These are phyloP conservation scores for Mucor sp. DNA, from an alignment of 371 early-diverging fungal species.

Conservation along the genomic window DNA sequence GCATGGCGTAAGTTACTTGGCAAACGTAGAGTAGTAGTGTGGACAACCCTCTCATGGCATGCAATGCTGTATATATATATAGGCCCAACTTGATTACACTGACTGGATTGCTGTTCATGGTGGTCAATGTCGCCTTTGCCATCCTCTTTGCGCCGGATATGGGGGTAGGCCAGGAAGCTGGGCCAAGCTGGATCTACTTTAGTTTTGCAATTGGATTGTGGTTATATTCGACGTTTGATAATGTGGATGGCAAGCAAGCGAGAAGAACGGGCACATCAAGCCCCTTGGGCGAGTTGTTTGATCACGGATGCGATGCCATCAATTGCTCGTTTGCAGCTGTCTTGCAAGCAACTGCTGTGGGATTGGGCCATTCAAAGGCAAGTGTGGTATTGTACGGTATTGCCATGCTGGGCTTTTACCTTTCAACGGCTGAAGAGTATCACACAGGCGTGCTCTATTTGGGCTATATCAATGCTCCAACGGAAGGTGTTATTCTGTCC, in stretches of 20 bases:
- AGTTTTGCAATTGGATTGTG: slow-evolving; percentile 87
- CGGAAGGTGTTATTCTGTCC: slow-evolving; percentile 89
- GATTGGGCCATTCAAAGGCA: slow-evolving; percentile 77
- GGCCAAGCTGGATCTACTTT: slow-evolving; percentile 48
- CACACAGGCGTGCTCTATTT: slow-evolving; percentile 93
- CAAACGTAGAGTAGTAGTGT: too few relatives aligned
- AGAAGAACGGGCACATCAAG: slow-evolving; percentile 88
- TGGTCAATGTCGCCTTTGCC: slow-evolving; percentile 72
- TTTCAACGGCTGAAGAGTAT: slow-evolving; percentile 96
- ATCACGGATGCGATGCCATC: slow-evolving; percentile 93
- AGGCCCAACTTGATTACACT: slow-evolving; percentile 98
- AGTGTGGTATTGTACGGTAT: slow-evolving; percentile 64
- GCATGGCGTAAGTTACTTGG: slow-evolving; percentile 83
- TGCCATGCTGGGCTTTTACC: slow-evolving; percentile 84
- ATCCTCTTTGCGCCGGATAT: slow-evolving; percentile 48
- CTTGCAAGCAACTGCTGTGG: slow-evolving; percentile 83
- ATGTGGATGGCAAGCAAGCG: slow-evolving; percentile 99
- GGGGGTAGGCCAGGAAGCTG: slow-evolving; percentile 28
- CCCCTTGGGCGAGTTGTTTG: slow-evolving; percentile 96
- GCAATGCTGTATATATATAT: not conserved
- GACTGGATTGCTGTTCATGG: slow-evolving; percentile 88
- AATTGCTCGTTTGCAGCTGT: slow-evolving; percentile 89
- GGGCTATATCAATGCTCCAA: slow-evolving; percentile 93
- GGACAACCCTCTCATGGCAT: too few relatives aligned
- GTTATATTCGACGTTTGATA: slow-evolving; percentile 96